Evolutionary conservation across 495 filamentous ascomycete species (phyloP), one percentile per base, ranked within the genome.

Genomic region (Xylaria telfairii): DNA sequence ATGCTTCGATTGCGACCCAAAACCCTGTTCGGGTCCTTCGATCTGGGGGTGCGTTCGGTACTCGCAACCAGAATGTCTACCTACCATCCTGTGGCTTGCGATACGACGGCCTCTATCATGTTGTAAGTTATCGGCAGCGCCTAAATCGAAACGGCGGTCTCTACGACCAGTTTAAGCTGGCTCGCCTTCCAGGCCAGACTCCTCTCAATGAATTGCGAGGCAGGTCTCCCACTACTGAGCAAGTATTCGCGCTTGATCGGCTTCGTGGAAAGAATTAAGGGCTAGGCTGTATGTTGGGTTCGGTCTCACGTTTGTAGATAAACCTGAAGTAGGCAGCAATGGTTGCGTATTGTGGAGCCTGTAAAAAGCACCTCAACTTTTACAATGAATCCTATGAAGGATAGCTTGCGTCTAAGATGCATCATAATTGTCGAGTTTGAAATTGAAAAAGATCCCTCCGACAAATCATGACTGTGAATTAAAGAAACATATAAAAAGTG

Each of bases 41-140:
- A 3, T 71, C 78, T 0, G 71, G 77, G 3, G 71, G 73, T 13
- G n/a, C 64, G 13, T 13, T 26, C 12, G 13, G 24, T 5, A 34
- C 60, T 1, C 34, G 70, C 0, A 73, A 60, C 17, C 67, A 65
- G 3, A 71, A 74, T 12, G 42, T 13, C 0, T 81, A 72, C 65
- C 73, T 77, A 0, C 87, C 87, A 0, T 34, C 19, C 0, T 79
- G 78, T 1, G 87, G 87, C 0, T 75, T 88, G 3, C 73, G 86
- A 0, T 89, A 89, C 61, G 87, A 89, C 66, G 87, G 86, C 0
- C 73, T 88, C 4, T 89, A 89, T 65, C 74, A 68, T 3, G 85
- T 89, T 12, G 68, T 68, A 4, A 24, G 26, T 6, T 17, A 70
- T 0, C 60, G 26, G 46, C 65, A 34, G 9, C 57, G 30, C 5